A percentile compares a stretch with the other conserved stretches of the same genome.
Evolutionary conservation across 176 grass and related monocot species (phyloP).

Genomic region (Eragrostis nindensis): DNA sequence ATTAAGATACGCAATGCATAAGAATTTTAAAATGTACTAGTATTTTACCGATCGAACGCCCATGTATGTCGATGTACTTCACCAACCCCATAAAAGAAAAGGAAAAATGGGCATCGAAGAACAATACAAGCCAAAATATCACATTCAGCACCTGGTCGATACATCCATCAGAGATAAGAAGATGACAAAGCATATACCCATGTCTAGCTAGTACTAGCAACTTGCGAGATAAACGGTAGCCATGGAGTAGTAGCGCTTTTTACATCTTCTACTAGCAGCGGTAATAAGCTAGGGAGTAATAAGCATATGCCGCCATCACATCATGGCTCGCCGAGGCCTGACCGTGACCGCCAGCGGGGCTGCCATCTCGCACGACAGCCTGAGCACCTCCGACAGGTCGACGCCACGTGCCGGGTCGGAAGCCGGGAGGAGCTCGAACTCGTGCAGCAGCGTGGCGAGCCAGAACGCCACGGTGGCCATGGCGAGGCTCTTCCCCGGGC

Average conservation of each 20-base stretch:
- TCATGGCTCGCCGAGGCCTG: constrained; percentile 1
- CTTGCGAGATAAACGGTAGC: too few relatives aligned
- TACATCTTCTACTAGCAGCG: not conserved
- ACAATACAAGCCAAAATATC: constrained; percentile 45
- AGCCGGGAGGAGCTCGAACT: constrained; percentile 54
- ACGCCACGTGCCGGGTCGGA: constrained; percentile 10
- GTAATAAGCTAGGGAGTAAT: not conserved
- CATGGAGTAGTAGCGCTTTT: not conserved
- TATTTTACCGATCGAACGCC: too few relatives aligned
- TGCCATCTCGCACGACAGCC: constrained; percentile 92
- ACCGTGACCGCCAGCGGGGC: constrained; percentile 54
- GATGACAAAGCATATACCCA: constrained; percentile 16
- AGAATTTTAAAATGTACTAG: too few relatives aligned
- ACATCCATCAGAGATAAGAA: constrained; percentile 4
- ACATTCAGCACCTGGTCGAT: constrained; percentile 28
- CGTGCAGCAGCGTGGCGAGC: constrained; percentile 78
- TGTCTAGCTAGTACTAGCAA: constrained; percentile 8
- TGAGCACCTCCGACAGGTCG: constrained; percentile 68
- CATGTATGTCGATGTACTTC: not conserved
- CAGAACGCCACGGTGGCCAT: constrained; percentile 80
- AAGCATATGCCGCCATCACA: not conserved
- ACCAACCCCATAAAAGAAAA: not conserved
- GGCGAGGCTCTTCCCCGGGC: constrained; percentile 84
- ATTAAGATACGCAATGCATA: too few relatives aligned
- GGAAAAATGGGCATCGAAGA: not conserved